A percentile compares a stretch with the other conserved stretches of the same genome.
Conservation (phyloP, 345 rosid species). For the Gynandropsis gynandra region DNA sequence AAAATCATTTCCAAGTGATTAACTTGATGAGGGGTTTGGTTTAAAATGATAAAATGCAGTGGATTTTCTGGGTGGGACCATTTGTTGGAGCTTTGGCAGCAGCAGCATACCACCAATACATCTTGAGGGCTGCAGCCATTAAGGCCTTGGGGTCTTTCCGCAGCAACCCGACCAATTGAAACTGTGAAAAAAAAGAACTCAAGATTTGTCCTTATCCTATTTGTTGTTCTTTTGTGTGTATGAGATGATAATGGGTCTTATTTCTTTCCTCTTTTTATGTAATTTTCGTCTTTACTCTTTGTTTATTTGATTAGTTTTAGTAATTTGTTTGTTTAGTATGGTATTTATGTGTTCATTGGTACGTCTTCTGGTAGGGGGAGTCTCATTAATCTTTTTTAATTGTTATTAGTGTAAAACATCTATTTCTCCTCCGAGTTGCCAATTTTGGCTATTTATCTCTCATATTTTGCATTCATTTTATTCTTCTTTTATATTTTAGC, state of each 20-base stretch:
- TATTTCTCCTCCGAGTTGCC: not conserved
- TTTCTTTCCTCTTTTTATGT: too few relatives aligned
- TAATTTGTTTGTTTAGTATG: too few relatives aligned
- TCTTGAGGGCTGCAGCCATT: slow-evolving; percentile 28
- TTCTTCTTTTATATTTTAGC: too few relatives aligned
- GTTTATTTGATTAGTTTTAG: too few relatives aligned
- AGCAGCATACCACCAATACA: slow-evolving; percentile 29
- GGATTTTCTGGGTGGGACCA: slow-evolving; percentile 40
- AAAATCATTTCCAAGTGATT: too few relatives aligned
- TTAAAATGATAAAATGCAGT: slow-evolving; percentile 12
- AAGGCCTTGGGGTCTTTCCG: slow-evolving; percentile 38
- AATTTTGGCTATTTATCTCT: not conserved
- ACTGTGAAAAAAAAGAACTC: slow-evolving; percentile 2
- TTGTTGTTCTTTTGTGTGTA: not conserved
- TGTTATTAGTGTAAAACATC: not conserved
- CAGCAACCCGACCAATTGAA: slow-evolving; percentile 21
- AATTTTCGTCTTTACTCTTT: too few relatives aligned
- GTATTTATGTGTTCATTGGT: too few relatives aligned
- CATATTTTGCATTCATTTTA: too few relatives aligned
- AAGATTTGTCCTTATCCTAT: not conserved
- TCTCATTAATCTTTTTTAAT: too few relatives aligned
- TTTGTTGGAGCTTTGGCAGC: slow-evolving; percentile 31
- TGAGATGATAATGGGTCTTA: not conserved
- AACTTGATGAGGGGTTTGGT: too few relatives aligned
- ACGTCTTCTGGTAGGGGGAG: too few relatives aligned